A percentile compares a stretch with the other conserved stretches of the same genome.
These are phyloP conservation scores for Cubamyces sp. DNA, from an alignment of 768 basidiomycete genomes.

Conservation along the genomic window DNA sequence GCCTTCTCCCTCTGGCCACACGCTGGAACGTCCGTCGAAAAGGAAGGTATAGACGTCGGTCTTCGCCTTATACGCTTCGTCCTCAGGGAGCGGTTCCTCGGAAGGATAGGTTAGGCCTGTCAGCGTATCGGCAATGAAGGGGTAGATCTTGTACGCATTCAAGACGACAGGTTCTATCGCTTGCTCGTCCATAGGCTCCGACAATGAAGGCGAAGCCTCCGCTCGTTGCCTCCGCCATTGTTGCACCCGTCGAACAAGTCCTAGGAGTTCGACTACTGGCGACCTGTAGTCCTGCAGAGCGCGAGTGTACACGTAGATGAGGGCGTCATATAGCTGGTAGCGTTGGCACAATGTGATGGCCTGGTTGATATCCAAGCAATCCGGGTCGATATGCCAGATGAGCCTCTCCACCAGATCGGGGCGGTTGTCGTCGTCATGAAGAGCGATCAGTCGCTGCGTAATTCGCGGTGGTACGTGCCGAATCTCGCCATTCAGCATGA, in stretches of 20 bases:
- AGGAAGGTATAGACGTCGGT: constrained; percentile 78
- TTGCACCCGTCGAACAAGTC: constrained; percentile 71
- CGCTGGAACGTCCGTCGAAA: constrained; percentile 77
- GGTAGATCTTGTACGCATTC: constrained; percentile 90
- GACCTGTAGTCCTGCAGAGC: constrained; percentile 88
- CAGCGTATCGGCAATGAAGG: constrained; percentile 80
- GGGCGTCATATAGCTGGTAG: constrained; percentile 86
- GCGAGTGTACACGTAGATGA: constrained; percentile 91
- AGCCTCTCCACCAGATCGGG: constrained; percentile 83
- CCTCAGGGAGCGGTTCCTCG: constrained; percentile 65
- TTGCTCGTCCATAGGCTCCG: constrained; percentile 36
- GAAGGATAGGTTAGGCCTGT: constrained; percentile 89
- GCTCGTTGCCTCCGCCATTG: constrained; percentile 49
- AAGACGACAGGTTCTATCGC: constrained; percentile 61
- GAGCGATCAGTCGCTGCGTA: constrained; percentile 78
- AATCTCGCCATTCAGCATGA: constrained; percentile 76
- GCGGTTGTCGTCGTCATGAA: constrained; percentile 72
- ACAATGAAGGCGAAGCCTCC: constrained; percentile 33
- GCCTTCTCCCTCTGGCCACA: constrained; percentile 76
- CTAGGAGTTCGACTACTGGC: constrained; percentile 84
- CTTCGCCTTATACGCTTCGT: constrained; percentile 72
- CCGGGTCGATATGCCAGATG: constrained; percentile 96
- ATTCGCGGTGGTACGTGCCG: constrained; percentile 83
- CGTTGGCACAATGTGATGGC: constrained; percentile 83
- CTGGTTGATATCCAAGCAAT: constrained; percentile 91